phyloP scores from a whole-genome alignment of 805 yeast species.

The Candida ficus region DNA sequence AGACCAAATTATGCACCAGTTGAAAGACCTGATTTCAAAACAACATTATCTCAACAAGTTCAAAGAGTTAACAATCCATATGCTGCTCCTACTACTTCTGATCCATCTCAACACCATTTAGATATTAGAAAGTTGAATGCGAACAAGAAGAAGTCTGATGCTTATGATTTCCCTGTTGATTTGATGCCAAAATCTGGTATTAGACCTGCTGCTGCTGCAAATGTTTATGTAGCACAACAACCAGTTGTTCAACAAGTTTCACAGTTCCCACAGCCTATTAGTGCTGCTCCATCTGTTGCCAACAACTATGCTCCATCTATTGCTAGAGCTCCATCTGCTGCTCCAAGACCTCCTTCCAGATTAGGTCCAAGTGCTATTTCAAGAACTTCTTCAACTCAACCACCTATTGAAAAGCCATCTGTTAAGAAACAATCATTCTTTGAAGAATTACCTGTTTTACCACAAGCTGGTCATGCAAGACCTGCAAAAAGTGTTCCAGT shows the following conservation, averaged over 20 bases:
- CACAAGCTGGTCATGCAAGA: constrained; percentile 20
- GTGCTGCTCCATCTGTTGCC: background rate
- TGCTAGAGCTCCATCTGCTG: background rate
- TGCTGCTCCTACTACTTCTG: constrained; percentile 2
- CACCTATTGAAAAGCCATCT: constrained; percentile 24
- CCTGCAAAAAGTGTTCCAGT: constrained; percentile 11
- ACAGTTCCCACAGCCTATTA: background rate
- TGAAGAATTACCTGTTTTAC: constrained; percentile 49
- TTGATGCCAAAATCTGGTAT: constrained; percentile 33
- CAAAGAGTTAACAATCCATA: background rate
- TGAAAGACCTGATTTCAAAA: background rate
- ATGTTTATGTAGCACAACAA: constrained; percentile 6
- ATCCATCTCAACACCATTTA: constrained; percentile 12
- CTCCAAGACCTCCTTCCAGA: background rate
- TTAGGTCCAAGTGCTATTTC: background rate
- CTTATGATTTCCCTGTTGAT: constrained; percentile 67
- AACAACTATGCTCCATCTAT: background rate
- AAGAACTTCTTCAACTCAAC: constrained; percentile 2
- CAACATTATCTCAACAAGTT: constrained; percentile 5
- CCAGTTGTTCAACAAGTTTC: background rate
- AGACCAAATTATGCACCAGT: background rate
- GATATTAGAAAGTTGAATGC: constrained; percentile 32
- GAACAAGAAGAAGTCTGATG: constrained; percentile 63
- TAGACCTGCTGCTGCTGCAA: constrained; percentile 7
- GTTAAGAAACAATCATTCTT: too few relatives aligned